Base-by-base conservation (phyloP, 2,329 filamentous ascomycete species). In the Septoria linicola region DNA sequence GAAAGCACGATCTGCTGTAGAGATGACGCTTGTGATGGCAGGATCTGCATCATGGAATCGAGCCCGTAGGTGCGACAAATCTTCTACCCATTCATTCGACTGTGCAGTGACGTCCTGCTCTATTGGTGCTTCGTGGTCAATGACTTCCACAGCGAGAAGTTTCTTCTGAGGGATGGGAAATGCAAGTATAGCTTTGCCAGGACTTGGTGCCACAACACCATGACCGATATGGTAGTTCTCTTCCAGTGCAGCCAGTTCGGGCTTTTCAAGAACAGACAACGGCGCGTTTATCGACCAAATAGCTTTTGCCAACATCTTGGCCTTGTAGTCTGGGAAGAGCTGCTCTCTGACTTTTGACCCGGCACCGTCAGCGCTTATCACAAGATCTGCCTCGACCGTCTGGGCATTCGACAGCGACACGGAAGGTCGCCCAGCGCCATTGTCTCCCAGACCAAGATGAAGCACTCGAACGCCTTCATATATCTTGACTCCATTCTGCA, bases 361-460 rank as follows among this genome's bases (percentile, higher is more conserved):
- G 4, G 48, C 50, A 11, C 47, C 52, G 20, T 54, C 47, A 23
- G 47, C 47, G 31, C 41, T 47, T 5, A 54, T 34, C 10, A 54
- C 21, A 2, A 54, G 23, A 34, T 54, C 48, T 7, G 36, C 42
- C 2, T 30, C 14, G 31, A 47, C 27, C 23, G 23, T 39, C 31
- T 42, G 16, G 16, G 30, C 50, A 31, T 39, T 41, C 3, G 40
- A 39, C 13, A 53, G 40, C 11, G 32, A 35, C 2, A 53, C 32
- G 5, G 43, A 36, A 46, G 43, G 23, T 27, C 36, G 39, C 16
- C 31, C 30, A 5, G 8, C 14, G 10, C 23, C 14, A 19, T 43
- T 20, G 16, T 49, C 39, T 8, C 31, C 35, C 11, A 14, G 31
- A 3, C 31, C 42, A 19, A 52, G 19, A 35, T 44, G 41, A 11